Evolutionary conservation across 2,329 filamentous ascomycete genomes (phyloP).

Genomic region (Truncatella angustata): DNA sequence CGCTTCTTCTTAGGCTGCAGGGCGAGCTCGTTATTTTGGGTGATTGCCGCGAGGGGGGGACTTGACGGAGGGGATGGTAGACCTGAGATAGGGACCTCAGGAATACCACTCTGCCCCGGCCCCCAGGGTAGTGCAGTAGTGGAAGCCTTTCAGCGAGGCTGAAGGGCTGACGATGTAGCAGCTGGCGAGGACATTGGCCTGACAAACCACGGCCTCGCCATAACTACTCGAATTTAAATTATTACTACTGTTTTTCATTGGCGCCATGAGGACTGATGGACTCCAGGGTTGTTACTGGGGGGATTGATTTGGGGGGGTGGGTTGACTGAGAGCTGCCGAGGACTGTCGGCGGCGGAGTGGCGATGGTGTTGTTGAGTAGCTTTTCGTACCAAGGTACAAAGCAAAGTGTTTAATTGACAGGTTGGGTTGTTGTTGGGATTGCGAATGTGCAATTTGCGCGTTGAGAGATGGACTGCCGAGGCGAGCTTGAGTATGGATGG

Average conservation of each 20-base stretch:
- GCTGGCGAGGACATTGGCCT: slow-evolving; percentile 80
- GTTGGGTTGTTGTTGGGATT: background rate
- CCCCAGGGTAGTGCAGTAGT: slow-evolving; percentile 93
- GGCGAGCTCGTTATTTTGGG: slow-evolving; percentile 65
- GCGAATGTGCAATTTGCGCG: background rate
- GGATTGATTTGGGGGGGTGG: background rate
- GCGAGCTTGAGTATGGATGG: too few species aligned
- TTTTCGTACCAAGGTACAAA: background rate
- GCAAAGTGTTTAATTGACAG: background rate
- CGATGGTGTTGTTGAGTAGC: background rate
- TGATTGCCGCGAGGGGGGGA: slow-evolving; percentile 80
- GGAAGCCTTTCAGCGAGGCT: slow-evolving; percentile 75
- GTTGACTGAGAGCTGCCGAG: background rate
- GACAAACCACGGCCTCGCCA: slow-evolving; percentile 63
- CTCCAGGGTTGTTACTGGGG: slow-evolving; percentile 10
- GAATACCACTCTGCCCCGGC: slow-evolving; percentile 90
- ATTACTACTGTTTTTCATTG: slow-evolving; percentile 70
- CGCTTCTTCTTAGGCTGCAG: slow-evolving; percentile 56
- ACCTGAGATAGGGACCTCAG: slow-evolving; percentile 86
- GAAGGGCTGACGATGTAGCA: slow-evolving; percentile 82
- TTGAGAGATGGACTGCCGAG: background rate
- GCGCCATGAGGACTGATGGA: slow-evolving; percentile 48
- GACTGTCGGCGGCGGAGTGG: background rate
- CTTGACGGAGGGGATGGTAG: slow-evolving; percentile 82
- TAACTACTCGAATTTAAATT: slow-evolving; percentile 73